Conservation (phyloP, 768 basidiomycete genomes). For the Tephrocybe sp. region DNA sequence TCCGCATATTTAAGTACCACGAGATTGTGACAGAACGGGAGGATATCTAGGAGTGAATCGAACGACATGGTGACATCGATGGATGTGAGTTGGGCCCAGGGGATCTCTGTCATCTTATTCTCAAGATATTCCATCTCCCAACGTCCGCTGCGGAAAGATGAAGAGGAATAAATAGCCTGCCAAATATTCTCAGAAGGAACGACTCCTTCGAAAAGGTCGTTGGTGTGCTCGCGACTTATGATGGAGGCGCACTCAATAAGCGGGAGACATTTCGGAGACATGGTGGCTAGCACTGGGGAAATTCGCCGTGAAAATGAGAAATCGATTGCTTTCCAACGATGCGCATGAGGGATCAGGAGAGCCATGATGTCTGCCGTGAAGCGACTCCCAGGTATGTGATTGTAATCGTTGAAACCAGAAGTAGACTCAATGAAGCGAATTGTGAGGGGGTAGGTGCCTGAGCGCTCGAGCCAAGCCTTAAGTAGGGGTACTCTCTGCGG, state of each 20-base stretch:
- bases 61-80: conserved; percentile 6
- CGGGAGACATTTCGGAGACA: neutral
- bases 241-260: conserved; percentile 6
- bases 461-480: conserved; percentile 6
- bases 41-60: conserved; percentile 5
- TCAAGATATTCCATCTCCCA: conserved; percentile 11
- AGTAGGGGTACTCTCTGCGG: conserved; percentile 2
- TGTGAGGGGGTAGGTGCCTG: neutral
- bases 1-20: conserved; percentile 7
- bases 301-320: conserved; percentile 1
- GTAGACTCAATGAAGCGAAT: conserved; percentile 2
- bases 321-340: conserved; percentile 12
- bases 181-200: neutral
- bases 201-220: neutral
- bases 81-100: conserved; percentile 11
- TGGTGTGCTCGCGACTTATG: neutral
- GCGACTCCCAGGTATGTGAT: neutral
- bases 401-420: neutral
- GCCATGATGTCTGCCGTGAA: conserved; percentile 4
- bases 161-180: neutral
- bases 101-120: neutral
- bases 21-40: conserved; percentile 10
- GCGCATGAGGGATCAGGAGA: conserved; percentile 2
- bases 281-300: neutral
- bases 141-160: neutral